Percentiles rank a stretch among this genome's conserved stretches.
phyloP scores from a whole-genome alignment of 1,284 basidiomycete species.

The Leccinum solheimii region DNA sequence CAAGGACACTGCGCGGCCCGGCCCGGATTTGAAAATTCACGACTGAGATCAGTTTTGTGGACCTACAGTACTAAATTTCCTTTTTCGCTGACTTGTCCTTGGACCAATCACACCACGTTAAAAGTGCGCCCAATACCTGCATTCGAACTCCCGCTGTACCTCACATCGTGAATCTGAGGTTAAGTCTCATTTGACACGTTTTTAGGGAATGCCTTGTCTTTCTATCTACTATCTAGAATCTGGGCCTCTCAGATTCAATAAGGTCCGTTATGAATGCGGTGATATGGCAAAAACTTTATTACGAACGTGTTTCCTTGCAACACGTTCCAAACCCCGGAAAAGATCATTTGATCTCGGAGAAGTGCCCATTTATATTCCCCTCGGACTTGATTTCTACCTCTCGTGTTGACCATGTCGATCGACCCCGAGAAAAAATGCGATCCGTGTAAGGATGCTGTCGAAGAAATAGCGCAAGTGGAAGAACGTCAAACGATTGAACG shows the following conservation, averaged over 20 bases:
- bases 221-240: neutral
- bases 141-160: neutral
- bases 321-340: neutral
- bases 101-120: no score
- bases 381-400: neutral
- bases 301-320: neutral
- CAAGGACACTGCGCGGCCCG: no score
- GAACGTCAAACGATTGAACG: slow-evolving; percentile 34
- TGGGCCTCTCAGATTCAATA: neutral
- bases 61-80: no score
- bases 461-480: neutral
- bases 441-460: neutral
- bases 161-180: neutral
- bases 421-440: neutral
- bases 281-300: neutral
- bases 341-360: neutral
- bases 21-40: no score
- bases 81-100: no score
- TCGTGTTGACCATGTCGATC: neutral
- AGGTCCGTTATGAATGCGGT: neutral
- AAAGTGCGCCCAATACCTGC: neutral
- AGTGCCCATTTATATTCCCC: neutral
- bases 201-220: neutral
- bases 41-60: no score
- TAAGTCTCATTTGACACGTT: neutral